A percentile compares a stretch with the other conserved stretches of the same genome.
These are phyloP conservation scores for Salicornia ramosissima DNA, from an alignment of 148 eudicot genomes.

Conservation along the genomic window DNA sequence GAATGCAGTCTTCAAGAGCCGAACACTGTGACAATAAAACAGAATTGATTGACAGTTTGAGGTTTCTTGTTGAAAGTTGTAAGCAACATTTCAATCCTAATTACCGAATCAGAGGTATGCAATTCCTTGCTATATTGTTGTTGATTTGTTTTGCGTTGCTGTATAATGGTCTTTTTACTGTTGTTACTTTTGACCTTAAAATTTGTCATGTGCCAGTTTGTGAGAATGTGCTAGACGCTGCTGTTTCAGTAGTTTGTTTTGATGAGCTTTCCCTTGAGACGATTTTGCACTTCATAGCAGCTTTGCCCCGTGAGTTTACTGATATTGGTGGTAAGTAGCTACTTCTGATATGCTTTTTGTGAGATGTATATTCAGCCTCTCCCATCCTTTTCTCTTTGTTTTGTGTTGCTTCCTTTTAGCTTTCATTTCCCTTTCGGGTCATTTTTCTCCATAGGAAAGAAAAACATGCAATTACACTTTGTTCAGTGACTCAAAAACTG, in stretches of 20 bases:
- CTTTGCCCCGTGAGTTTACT: constrained; percentile 78
- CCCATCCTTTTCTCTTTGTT: neutral
- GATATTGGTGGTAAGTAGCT: constrained; percentile 62
- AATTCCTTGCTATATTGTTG: constrained; percentile 6
- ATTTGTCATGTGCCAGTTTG: constrained; percentile 50
- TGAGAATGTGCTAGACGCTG: constrained; percentile 64
- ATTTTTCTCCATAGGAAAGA: neutral
- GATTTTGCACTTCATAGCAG: constrained; percentile 67
- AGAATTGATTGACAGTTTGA: constrained; percentile 57
- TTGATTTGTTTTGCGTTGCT: neutral
- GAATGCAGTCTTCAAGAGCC: constrained; percentile 18
- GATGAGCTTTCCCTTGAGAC: constrained; percentile 67
- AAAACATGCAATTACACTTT: neutral
- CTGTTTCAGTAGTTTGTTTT: constrained; percentile 44
- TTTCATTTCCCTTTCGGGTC: neutral
- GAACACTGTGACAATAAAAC: constrained; percentile 32
- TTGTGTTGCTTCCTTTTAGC: constrained; percentile 1
- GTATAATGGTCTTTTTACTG: neutral
- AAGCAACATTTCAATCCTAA: constrained; percentile 88
- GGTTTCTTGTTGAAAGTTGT: constrained; percentile 76
- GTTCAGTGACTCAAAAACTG: no score
- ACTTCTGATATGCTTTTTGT: constrained; percentile 4
- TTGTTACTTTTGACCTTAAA: constrained; percentile 16
- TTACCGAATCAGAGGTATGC: constrained; percentile 74
- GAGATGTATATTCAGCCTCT: neutral